Conservation (phyloP, 768 basidiomycete species). For the Collybia sordida region DNA sequence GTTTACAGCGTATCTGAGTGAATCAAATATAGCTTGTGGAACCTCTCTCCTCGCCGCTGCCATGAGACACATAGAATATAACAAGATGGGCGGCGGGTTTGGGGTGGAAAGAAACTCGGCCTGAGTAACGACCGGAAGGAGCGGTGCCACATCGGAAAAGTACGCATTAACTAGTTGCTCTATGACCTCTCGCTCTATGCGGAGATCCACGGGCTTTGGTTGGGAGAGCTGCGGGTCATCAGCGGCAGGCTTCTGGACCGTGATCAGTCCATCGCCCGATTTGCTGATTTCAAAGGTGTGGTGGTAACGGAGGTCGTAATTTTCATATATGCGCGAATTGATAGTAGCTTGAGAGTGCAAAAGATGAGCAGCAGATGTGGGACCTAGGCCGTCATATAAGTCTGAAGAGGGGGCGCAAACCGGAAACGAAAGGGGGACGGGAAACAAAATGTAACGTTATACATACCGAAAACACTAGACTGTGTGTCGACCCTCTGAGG, state of each 20-base stretch:
- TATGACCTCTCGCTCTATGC: slow-evolving; percentile 75
- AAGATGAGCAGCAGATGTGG: slow-evolving; percentile 83
- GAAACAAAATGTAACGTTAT: slow-evolving; percentile 8
- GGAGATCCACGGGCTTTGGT: slow-evolving; percentile 67
- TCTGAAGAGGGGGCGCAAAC: slow-evolving; percentile 22
- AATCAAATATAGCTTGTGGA: slow-evolving; percentile 85
- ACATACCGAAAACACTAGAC: slow-evolving; percentile 59
- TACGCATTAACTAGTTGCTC: slow-evolving; percentile 88
- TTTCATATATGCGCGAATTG: slow-evolving; percentile 82
- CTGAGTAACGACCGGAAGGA: slow-evolving; percentile 86
- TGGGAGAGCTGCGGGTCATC: slow-evolving; percentile 55
- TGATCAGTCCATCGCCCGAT: slow-evolving; percentile 85
- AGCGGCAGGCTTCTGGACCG: slow-evolving; percentile 62
- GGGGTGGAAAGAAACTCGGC: slow-evolving; percentile 80
- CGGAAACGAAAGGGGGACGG: slow-evolving; percentile 15
- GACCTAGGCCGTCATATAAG: slow-evolving; percentile 63
- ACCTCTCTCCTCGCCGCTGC: slow-evolving; percentile 85
- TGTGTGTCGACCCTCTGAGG: slow-evolving; percentile 43
- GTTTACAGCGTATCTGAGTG: slow-evolving; percentile 86
- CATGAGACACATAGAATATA: slow-evolving; percentile 94
- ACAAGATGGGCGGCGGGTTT: slow-evolving; percentile 75
- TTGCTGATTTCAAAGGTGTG: slow-evolving; percentile 86
- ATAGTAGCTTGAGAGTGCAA: slow-evolving; percentile 89
- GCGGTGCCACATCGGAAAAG: slow-evolving; percentile 85
- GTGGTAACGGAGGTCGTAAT: slow-evolving; percentile 85